Base-by-base conservation (phyloP, 305 asterid species). In the Euphrasia arctica region DNA sequence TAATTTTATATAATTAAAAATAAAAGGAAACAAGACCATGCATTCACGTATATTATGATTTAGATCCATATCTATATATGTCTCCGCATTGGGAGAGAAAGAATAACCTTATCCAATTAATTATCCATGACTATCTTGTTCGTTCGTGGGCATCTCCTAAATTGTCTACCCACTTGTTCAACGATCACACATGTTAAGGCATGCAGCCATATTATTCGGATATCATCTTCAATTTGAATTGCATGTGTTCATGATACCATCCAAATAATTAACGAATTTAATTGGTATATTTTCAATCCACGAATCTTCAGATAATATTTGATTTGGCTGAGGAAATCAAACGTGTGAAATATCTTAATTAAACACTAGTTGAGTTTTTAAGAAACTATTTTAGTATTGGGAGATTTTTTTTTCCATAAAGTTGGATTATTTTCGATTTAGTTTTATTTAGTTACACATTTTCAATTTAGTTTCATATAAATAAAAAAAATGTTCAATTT, bases 111-210 rank as follows among this genome's bases (percentile, higher is more conserved):
- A 75, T 75, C 77, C 70, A 59, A 34, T 71, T 71, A 68, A 34
- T 71, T 68, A 67, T 71, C 69, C 66, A 67, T 74, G 62, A 73
- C 70, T 63, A 73, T 77, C 76, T 67, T 73, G 65, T 48, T 58
- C 45, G 65, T 48, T 58, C 45, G 72, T 65, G 74, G 70, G 77
- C 14, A 56, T 10, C 54, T 0, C 36, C 36, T 54, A 32, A 56
- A 28, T 70, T 45, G n/a, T 7, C 60, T 47, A 56, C 64, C 60
- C 54, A n/a, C 65, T 15, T 58, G 14, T 10, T 34, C 51, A 12
- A 34, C 39, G n/a, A 57, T 66, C 74, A 29, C 69, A 14, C 13
- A 48, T 36, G 49, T 8, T 54, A 61, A 13, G 43, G 9, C 43
- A 39, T 39, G 41, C 65, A 73, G 9, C n/a, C 36, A 54, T 68